Base-by-base conservation (phyloP, 108 stramenopile species). In the Discostella pseudostelligera region DNA sequence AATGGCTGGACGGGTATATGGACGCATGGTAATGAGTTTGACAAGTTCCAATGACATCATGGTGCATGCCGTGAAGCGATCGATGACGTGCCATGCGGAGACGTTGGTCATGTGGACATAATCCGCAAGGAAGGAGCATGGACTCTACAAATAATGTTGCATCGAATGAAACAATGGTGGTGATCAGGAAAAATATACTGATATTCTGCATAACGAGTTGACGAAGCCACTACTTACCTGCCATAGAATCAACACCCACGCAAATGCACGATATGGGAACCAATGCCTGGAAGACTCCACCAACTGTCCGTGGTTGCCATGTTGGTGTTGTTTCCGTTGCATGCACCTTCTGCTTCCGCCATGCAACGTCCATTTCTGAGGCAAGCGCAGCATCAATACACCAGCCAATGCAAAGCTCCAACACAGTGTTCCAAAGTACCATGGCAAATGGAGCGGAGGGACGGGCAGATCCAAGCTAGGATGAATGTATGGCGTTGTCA, bases 111-210 rank as follows among this genome's bases (percentile, higher is more conserved):
- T 79, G 65, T 74, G 44, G 14, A 79, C 45, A 39, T 79, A 79
- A 39, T 79, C 78, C 0, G 78, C 78, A 12, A 74, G 49, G 62
- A 79, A 79, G n/a, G 72, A 74, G 26, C 66, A 79, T 24, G 78
- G 78, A 25, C 72, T 69, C 68, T 74, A 25, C 3, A 32, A 32
- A 32, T 7, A 29, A 9, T 47, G 37, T 25, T 0, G 24, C 12
- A 39, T 32, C 12, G 16, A 13, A 29, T 1, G 19, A 19, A 8
- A 54, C 13, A 3, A 54, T 14, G 0, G n/a, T n/a, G n/a, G n/a
- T n/a, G n/a, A n/a, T n/a, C n/a, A n/a, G n/a, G n/a, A n/a, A n/a
- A n/a, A n/a, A n/a, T n/a, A n/a, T n/a, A n/a, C n/a, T n/a, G n/a
- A n/a, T n/a, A n/a, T n/a, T n/a, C n/a, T n/a, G n/a, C n/a, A n/a